Evolutionary conservation across 306 rosid genomes (phyloP), one percentile per base, ranked within the genome.

Genomic region (Notholithocarpus densiflorus): DNA sequence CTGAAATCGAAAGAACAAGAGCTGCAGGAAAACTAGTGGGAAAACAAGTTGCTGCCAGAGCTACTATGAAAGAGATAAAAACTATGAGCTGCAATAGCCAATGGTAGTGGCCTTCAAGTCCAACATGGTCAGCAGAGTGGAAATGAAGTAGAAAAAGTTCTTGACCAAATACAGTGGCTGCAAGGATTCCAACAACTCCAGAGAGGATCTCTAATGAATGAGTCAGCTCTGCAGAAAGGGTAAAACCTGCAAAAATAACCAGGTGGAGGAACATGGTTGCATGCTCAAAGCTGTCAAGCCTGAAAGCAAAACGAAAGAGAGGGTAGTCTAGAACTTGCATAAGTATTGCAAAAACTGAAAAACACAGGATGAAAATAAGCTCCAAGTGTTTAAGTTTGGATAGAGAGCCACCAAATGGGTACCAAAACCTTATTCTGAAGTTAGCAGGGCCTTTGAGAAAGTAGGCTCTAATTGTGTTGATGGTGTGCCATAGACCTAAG

Each of bases 261-360:
- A 92, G 93, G 86, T 94, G 97, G 83, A 92, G 79, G 89, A 92
- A 94, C 94, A 94, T 92, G 72, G 97, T 90, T 59, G 97, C 98
- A 81, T 91, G 97, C 87, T 92, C 97, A 26, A 91, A 86, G 90
- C 83, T 88, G 84, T 88, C 85, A 68, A 88, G 92, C 84, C 89
- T 76, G 73, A 92, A 89, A 43, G 86, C 85, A 21, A 88, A 86
- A 32, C 59, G 88, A 82, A 91, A 85, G 65, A 77, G 71, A 76
- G 97, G 98, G 61, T 82, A 88, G 88, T 92, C 90, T 24, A 89
- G 62, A 76, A 92, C 23, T 82, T 92, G 97, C 77, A 86, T 71
- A 45, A 82, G 40, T 59, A 94, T 87, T 78, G 95, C 91, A 45
- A 88, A 56, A 71, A 89, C 56, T 27, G 97, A 92, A 82, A 94